Base-by-base conservation (phyloP, 805 yeast species). In the Lipomyces oligophaga region DNA sequence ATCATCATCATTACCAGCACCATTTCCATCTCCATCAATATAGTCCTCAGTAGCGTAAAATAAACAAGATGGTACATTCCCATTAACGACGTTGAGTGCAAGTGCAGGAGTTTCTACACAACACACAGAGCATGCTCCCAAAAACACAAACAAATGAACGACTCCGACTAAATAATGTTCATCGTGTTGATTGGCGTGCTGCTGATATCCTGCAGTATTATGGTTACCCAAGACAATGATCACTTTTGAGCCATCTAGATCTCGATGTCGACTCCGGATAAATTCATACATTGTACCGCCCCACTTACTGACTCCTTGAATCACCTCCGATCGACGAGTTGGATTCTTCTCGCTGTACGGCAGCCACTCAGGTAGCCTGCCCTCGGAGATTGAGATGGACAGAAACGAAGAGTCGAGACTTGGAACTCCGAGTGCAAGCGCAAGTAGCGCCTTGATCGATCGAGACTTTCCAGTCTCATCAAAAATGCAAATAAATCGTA, bases 361-460 rank as follows among this genome's bases (percentile, higher is more conserved):
- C 33, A 33, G 24, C 60, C 58, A 53, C 22, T 39, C 41, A 27
- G 28, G 27, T 25, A 57, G 15, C 38, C 24, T 16, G 13, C 47
- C 38, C 8, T 4, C 24, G 30, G 16, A 32, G 6, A 40, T 31
- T 13, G 49, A 24, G 26, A 25, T 32, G 11, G 33, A 21, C n/a
- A 57, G 36, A 38, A 52, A 54, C 24, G 44, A 24, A 8, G 39
- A 28, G 8, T 45, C 15, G 15, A 57, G 16, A 30, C 60, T 54
- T n/a, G 60, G 60, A 42, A 44, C 41, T 21, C 59, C 59, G 18
- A 58, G 38, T 11, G 58, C 52, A 11, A 47, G 28, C 18, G 58
- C 58, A 13, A 54, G 51, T 41, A 42, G 27, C 15, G 47, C 49
- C 41, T 57, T 57, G 22, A 33, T 22, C 27, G 43, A 38, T 32